These are phyloP conservation scores for Aspergillus sp. DNA, from an alignment of 2,329 filamentous ascomycete genomes.

Conservation along the genomic window DNA sequence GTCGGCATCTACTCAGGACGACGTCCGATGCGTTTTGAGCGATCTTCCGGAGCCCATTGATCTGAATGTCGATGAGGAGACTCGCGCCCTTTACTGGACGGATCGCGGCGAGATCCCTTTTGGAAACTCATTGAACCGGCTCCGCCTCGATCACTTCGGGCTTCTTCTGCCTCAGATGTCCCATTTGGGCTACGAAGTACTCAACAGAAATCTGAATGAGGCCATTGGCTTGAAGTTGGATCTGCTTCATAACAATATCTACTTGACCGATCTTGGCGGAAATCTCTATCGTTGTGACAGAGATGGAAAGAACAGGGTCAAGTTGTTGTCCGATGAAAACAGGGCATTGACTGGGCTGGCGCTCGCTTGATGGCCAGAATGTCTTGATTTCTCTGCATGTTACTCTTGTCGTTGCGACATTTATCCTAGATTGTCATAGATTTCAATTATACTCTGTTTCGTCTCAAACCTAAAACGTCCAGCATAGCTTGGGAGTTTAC, in stretches of 20 bases:
- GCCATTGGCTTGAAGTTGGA: conserved; percentile 47
- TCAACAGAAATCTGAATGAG: conserved; percentile 43
- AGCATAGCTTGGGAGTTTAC: no score
- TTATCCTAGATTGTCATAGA: no score
- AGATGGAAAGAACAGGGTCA: conserved; percentile 18
- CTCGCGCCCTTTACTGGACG: conserved; percentile 57
- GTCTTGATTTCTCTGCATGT: no score
- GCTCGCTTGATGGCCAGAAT: neutral
- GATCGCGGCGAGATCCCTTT: conserved; percentile 58
- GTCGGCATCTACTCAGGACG: conserved; percentile 35
- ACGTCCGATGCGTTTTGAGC: conserved; percentile 46
- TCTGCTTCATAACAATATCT: conserved; percentile 15
- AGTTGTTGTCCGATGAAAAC: conserved; percentile 13
- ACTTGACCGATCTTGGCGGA: conserved; percentile 30
- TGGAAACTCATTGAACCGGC: conserved; percentile 55
- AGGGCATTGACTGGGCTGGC: conserved; percentile 20
- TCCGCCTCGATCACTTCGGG: conserved; percentile 16
- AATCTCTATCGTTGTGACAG: conserved; percentile 23
- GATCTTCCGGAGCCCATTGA: conserved; percentile 58
- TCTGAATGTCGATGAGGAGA: conserved; percentile 52
- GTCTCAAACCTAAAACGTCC: no score
- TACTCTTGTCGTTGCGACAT: no score
- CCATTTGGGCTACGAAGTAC: conserved; percentile 18
- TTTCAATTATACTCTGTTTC: no score
- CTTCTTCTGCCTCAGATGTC: conserved; percentile 26